Conservation (phyloP, 2,329 filamentous ascomycete species). For the Trichoderma hamatum region DNA sequence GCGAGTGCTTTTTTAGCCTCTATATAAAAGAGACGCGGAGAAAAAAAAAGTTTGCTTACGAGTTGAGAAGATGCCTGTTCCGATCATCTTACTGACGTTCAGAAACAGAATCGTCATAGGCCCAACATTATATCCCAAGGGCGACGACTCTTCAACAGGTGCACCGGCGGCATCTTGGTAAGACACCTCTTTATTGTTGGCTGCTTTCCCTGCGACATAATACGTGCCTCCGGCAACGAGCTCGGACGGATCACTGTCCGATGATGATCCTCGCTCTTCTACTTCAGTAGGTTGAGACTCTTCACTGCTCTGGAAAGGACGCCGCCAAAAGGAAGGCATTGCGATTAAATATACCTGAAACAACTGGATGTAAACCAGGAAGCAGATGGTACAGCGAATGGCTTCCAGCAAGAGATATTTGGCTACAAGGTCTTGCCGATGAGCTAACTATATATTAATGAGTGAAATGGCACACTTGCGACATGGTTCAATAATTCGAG, state of each 20-base stretch:
- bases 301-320: conserved; percentile 29
- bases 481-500: neutral
- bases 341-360: neutral
- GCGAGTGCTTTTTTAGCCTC: neutral
- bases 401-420: neutral
- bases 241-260: conserved; percentile 23
- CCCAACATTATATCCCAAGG: conserved; percentile 62
- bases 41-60: conserved; percentile 47
- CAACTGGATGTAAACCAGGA: neutral
- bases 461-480: neutral
- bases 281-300: conserved; percentile 18
- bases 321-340: conserved; percentile 30
- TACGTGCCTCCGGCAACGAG: conserved; percentile 8
- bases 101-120: conserved; percentile 60
- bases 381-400: neutral
- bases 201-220: conserved; percentile 31
- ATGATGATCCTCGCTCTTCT: conserved; percentile 28
- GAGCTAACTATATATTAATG: neutral
- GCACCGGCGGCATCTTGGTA: conserved; percentile 66
- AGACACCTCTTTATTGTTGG: conserved; percentile 53
- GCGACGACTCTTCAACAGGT: conserved; percentile 61
- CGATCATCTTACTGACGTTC: conserved; percentile 65
- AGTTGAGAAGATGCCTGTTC: conserved; percentile 66
- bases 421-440: neutral
- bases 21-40: neutral